A percentile compares a stretch with the other conserved stretches of the same genome.
Conservation (phyloP, 441 rosid species). For the Populus hybrid region DNA sequence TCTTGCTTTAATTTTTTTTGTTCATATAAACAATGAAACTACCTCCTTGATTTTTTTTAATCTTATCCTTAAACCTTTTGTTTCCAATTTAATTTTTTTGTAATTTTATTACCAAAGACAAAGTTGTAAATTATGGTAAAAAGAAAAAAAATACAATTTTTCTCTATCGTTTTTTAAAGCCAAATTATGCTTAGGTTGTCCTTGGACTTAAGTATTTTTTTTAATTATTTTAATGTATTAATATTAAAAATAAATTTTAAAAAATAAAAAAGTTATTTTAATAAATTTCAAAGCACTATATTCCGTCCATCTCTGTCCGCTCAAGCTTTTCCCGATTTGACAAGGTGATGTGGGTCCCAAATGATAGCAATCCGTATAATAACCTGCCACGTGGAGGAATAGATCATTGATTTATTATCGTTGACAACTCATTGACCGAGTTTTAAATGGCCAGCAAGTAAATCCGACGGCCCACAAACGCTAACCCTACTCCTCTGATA, state of each 20-base stretch:
- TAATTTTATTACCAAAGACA: background rate
- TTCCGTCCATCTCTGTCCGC: background rate
- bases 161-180: background rate
- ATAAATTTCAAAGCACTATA: too few relatives aligned
- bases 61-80: background rate
- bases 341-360: slow-evolving; percentile 18
- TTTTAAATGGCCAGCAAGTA: slow-evolving; percentile 17
- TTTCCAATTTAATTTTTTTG: too few relatives aligned
- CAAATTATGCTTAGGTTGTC: background rate
- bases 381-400: slow-evolving; percentile 23
- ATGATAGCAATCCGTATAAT: background rate
- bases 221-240: too few relatives aligned
- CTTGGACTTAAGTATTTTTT: too few relatives aligned
- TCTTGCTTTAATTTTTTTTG: too few relatives aligned
- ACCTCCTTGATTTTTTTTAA: too few relatives aligned
- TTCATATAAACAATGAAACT: too few relatives aligned
- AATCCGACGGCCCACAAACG: slow-evolving; percentile 27
- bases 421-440: slow-evolving; percentile 2
- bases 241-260: too few relatives aligned
- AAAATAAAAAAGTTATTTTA: too few relatives aligned
- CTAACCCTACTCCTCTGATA: background rate
- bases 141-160: too few relatives aligned
- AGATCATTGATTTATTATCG: background rate
- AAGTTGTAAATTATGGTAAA: background rate
- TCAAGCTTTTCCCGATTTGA: background rate